Base-by-base conservation (phyloP, 2,329 filamentous ascomycete species). In the Dryadomyces sulphureus region DNA sequence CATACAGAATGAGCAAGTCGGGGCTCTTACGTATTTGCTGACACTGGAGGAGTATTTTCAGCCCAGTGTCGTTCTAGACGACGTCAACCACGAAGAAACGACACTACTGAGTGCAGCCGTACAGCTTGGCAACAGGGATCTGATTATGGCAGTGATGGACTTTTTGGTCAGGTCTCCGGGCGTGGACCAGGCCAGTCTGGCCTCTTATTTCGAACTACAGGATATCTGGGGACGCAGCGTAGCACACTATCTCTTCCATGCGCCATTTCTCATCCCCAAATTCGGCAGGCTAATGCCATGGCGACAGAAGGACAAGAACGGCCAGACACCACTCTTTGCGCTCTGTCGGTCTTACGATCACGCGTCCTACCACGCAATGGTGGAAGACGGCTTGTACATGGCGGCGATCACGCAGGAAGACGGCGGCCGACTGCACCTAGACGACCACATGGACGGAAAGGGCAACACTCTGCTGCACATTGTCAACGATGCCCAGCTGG, bases 391-490 rank as follows among this genome's bases (percentile, higher is more conserved):
- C 5, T 67, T 98, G 34, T 70, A 77, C 27, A 77, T 83, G 39
- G 88, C 92, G 2, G 81, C 79, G 45, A 63, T 68, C 46, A 74
- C 79, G 3, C 92, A 98, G 62, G 73, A 72, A 2, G 89, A 96
- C 57, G 78, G 76, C 1, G 72, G 80, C 58, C 78, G 81, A n/a
- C 69, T 98, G 21, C 89, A 94, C 59, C 62, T 98, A 1, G 89
- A 96, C 55, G 84, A 95, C 51, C 92, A 98, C 60, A 76, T 95
- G 9, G 92, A 98, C 60, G 73, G 68, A 49, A 96, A 94, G 60
- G 89, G 90, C 25, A 98, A 98, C 56, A 95, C 89, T 2, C 68
- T 98, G 24, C 67, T 98, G n/a, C 92, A 98, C 60, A 90, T 98
- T 54, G 81, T 95, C 55, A 93, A 90, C 54, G 87, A 96, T 56